phyloP scores from a whole-genome alignment of 2,329 filamentous ascomycete species.

The Metarhizium sp. region DNA sequence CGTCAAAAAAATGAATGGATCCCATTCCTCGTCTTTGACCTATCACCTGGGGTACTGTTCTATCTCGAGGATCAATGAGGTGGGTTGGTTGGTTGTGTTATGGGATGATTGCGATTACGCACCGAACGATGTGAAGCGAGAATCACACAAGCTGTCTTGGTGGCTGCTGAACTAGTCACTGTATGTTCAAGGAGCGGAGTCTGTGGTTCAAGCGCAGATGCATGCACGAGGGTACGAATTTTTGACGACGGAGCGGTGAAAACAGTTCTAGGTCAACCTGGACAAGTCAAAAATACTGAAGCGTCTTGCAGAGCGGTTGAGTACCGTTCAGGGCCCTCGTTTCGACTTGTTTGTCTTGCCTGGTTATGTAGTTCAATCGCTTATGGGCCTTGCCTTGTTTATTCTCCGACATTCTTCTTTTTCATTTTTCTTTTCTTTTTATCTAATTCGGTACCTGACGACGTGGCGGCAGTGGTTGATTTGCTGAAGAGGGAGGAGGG shows the following conservation, averaged over 20 bases:
- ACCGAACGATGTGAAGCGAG: background rate
- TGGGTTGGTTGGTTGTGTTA: background rate
- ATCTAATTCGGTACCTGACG: background rate
- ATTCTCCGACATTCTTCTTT: slow-evolving; percentile 5
- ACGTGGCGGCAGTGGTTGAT: background rate
- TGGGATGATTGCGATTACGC: background rate
- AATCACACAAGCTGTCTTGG: background rate
- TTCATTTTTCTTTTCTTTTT: background rate
- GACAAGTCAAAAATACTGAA: background rate
- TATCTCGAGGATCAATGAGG: background rate
- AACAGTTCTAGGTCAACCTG: slow-evolving; percentile 6
- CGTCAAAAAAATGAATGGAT: background rate
- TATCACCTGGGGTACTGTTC: background rate
- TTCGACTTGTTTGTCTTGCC: background rate
- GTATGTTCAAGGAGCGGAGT: background rate
- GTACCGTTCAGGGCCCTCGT: background rate
- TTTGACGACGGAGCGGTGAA: slow-evolving; percentile 7
- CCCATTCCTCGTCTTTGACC: background rate
- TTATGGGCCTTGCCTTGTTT: background rate
- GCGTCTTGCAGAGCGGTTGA: background rate
- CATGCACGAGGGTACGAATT: slow-evolving; percentile 10
- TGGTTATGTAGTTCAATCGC: background rate
- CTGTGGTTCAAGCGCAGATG: slow-evolving; percentile 5
- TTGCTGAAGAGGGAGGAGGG: background rate
- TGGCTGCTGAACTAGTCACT: background rate